A percentile compares a stretch with the other conserved stretches of the same genome.
Conservation (phyloP, 805 yeast species). For the Wickerhamomyces silvicola region DNA sequence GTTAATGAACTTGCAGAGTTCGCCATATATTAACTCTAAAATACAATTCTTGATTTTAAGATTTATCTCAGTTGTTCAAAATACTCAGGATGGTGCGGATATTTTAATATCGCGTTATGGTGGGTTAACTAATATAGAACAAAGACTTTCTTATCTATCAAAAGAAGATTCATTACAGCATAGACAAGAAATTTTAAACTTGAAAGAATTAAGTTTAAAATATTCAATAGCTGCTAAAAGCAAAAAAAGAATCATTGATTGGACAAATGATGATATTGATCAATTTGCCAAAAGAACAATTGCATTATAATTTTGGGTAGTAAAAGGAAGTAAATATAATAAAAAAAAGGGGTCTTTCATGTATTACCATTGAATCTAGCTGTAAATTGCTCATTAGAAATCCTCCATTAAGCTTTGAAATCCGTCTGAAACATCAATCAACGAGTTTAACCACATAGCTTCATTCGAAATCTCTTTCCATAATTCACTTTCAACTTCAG, state of each 20-base stretch:
- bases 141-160: conserved; percentile 12
- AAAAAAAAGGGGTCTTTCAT: no score
- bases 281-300: conserved; percentile 38
- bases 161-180: conserved; percentile 6
- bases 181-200: conserved; percentile 32
- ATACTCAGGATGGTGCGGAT: conserved; percentile 53
- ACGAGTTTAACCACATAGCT: conserved; percentile 53
- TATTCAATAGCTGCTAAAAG: conserved; percentile 33
- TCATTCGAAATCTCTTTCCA: conserved; percentile 78
- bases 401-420: conserved; percentile 25
- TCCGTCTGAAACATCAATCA: conserved; percentile 40
- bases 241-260: conserved; percentile 53
- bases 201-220: conserved; percentile 41
- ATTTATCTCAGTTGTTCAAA: conserved; percentile 41
- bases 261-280: conserved; percentile 50
- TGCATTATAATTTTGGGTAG: no score
- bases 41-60: conserved; percentile 34
- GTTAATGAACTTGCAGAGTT: conserved; percentile 45
- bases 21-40: conserved; percentile 40
- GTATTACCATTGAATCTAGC: not conserved
- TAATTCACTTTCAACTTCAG: conserved; percentile 42
- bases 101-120: conserved; percentile 54
- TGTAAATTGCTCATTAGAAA: not conserved
- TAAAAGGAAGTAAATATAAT: no score
- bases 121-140: conserved; percentile 33